Conservation (phyloP, 2,329 filamentous ascomycete genomes). For the Chaetomium globosum region DNA sequence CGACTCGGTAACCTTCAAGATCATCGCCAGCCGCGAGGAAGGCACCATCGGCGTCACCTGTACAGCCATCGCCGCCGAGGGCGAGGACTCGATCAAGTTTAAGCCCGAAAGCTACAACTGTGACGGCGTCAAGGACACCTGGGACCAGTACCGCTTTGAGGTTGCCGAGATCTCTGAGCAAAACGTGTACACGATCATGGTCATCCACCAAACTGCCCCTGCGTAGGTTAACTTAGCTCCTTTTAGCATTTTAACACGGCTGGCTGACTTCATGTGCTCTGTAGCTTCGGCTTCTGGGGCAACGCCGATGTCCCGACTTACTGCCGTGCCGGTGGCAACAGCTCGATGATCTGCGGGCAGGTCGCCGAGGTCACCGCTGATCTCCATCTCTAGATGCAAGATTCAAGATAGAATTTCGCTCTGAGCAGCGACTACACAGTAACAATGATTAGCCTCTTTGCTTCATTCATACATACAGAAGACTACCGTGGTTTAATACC, state of each 20-base stretch:
- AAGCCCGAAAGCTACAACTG: background rate
- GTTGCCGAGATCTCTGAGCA: background rate
- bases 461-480: too few relatives aligned
- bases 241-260: too few relatives aligned
- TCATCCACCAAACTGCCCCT: background rate
- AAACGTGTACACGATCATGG: background rate
- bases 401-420: too few relatives aligned
- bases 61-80: background rate
- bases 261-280: background rate
- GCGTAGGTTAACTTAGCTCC: too few relatives aligned
- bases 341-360: background rate
- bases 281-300: background rate
- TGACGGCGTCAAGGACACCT: background rate
- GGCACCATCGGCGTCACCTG: background rate
- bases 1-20: background rate
- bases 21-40: background rate
- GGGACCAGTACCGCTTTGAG: background rate
- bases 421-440: too few relatives aligned
- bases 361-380: background rate
- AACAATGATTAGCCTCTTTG: too few relatives aligned
- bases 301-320: background rate
- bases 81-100: background rate
- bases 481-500: too few relatives aligned
- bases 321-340: background rate
- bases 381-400: background rate